Evolutionary conservation across 1,139 yeast genomes (phyloP).

Genomic region (Debaryomyces sp.): DNA sequence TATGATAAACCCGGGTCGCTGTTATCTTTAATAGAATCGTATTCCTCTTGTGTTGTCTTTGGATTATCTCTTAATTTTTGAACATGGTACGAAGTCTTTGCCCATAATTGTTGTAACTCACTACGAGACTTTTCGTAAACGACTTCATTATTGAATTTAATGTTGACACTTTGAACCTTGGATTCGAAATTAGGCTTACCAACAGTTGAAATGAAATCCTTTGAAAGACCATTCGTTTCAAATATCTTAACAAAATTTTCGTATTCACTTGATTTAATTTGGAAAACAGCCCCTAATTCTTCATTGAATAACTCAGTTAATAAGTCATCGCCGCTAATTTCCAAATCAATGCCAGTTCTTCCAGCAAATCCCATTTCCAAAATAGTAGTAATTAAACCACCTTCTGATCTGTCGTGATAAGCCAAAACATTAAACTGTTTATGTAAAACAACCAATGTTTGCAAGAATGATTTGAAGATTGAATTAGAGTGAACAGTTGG

Average conservation of each 20-base stretch:
- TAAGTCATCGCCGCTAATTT: slow-evolving; percentile 39
- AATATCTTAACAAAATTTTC: slow-evolving; percentile 60
- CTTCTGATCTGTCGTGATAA: slow-evolving; percentile 97
- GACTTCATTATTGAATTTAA: slow-evolving; percentile 48
- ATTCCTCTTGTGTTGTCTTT: slow-evolving; percentile 84
- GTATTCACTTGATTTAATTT: slow-evolving; percentile 58
- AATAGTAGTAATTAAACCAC: slow-evolving; percentile 86
- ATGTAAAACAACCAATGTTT: slow-evolving; percentile 72
- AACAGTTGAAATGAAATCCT: slow-evolving; percentile 56
- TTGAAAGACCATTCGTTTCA: slow-evolving; percentile 56
- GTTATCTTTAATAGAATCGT: slow-evolving; percentile 70
- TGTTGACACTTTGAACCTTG: slow-evolving; percentile 51
- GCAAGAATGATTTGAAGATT: slow-evolving; percentile 68
- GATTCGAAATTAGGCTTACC: slow-evolving; percentile 61
- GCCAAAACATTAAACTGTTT: slow-evolving; percentile 69
- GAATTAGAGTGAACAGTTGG: slow-evolving; percentile 80
- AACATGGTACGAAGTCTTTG: slow-evolving; percentile 84
- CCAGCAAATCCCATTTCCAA: slow-evolving; percentile 98
- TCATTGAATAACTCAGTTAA: slow-evolving; percentile 78
- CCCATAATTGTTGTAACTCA: slow-evolving; percentile 80
- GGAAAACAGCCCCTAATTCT: slow-evolving; percentile 97
- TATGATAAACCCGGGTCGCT: slow-evolving; percentile 88
- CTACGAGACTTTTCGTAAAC: slow-evolving; percentile 64
- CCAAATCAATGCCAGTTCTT: slow-evolving; percentile 69
- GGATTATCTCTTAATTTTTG: slow-evolving; percentile 97